These are phyloP conservation scores for Cryphonectria japonica DNA, from an alignment of 2,329 filamentous ascomycete genomes.

Conservation along the genomic window DNA sequence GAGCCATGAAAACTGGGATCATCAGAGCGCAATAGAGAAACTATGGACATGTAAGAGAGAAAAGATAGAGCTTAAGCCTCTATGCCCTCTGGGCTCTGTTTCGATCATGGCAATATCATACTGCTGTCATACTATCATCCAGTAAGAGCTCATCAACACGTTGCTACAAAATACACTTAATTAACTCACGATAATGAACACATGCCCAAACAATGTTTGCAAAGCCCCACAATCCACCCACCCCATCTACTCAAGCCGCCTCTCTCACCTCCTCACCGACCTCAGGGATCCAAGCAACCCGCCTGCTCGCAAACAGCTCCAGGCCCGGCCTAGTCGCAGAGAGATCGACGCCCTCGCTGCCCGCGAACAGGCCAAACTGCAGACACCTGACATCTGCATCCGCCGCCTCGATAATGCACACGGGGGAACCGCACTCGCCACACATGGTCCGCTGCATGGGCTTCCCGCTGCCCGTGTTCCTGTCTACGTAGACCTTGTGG, in stretches of 20 bases:
- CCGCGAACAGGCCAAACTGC: constrained; percentile 26
- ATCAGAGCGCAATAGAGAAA: background rate
- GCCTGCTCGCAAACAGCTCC: constrained; percentile 25
- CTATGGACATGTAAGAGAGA: background rate
- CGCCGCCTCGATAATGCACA: constrained; percentile 25
- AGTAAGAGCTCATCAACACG: background rate
- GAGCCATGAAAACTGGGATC: background rate
- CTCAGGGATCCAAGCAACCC: constrained; percentile 25
- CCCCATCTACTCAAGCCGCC: constrained; percentile 3
- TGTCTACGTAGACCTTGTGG: constrained; percentile 25
- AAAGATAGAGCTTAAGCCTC: background rate
- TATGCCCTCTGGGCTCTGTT: background rate
- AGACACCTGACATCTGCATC: constrained; percentile 21
- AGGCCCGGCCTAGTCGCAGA: constrained; percentile 12
- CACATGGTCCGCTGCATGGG: constrained; percentile 30
- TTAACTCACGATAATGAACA: background rate
- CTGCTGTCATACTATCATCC: background rate
- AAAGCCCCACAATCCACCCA: background rate
- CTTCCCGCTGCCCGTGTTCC: constrained; percentile 19
- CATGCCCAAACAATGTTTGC: background rate
- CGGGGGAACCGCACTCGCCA: constrained; percentile 26
- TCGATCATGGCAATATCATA: background rate
- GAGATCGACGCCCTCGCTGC: constrained; percentile 13
- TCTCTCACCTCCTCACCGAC: constrained; percentile 25
- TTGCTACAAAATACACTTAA: background rate